A percentile compares a stretch with the other conserved stretches of the same genome.
phyloP scores from a whole-genome alignment of 2,329 filamentous ascomycete species.

The Myriosclerotinia duriaeana region DNA sequence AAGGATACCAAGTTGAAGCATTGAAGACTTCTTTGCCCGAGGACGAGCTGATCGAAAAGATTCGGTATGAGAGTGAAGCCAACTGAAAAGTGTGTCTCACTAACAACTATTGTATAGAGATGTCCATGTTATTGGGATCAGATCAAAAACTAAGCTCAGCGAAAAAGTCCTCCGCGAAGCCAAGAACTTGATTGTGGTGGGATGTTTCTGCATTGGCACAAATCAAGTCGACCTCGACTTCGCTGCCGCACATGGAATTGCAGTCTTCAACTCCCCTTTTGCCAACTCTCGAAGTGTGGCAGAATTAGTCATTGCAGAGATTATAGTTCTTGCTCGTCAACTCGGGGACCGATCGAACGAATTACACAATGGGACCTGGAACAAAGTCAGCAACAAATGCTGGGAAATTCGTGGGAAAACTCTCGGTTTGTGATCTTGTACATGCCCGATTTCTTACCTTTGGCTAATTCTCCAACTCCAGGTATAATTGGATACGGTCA shows the following conservation, averaged over 20 bases:
- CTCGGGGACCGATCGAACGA: conserved; percentile 90
- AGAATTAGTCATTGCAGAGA: conserved; percentile 91
- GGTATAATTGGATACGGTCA: conserved; percentile 96
- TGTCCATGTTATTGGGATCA: conserved; percentile 95
- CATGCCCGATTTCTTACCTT: background rate
- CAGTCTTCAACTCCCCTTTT: conserved; percentile 98
- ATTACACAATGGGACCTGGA: conserved; percentile 93
- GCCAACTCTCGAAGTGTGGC: conserved; percentile 96
- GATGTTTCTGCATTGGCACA: conserved; percentile 98
- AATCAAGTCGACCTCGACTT: conserved; percentile 89
- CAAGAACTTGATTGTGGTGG: conserved; percentile 91
- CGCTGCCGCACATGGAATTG: conserved; percentile 81
- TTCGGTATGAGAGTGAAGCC: conserved; percentile 56
- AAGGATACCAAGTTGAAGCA: conserved; percentile 95
- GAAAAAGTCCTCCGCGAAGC: conserved; percentile 82
- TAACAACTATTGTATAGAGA: conserved; percentile 55
- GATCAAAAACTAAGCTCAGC: conserved; percentile 94
- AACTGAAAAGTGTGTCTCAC: conserved; percentile 17
- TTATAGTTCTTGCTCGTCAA: conserved; percentile 88
- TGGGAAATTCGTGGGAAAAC: conserved; percentile 99
- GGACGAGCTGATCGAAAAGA: conserved; percentile 94
- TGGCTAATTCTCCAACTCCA: conserved; percentile 36
- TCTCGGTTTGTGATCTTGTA: conserved; percentile 57
- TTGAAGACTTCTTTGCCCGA: conserved; percentile 88
- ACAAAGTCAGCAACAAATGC: conserved; percentile 94